Percentiles rank a stretch among this genome's conserved stretches.
Conservation (phyloP, 768 basidiomycete genomes). For the Lyophyllum semitale region DNA sequence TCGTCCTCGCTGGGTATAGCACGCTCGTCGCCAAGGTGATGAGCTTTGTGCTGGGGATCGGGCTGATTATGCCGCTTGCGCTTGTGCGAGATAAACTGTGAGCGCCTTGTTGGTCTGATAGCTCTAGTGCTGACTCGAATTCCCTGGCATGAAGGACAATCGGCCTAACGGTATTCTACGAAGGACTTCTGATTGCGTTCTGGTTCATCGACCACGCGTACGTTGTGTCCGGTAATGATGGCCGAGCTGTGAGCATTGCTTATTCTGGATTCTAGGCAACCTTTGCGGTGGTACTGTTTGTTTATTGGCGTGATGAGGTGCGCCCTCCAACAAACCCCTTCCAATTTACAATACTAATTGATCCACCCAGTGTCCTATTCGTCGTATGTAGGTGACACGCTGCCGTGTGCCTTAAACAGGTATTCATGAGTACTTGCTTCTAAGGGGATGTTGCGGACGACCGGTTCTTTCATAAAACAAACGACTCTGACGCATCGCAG, state of each 20-base stretch:
- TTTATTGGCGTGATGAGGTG: conserved; percentile 88
- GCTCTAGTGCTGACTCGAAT: background rate
- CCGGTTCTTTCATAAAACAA: conserved; percentile 91
- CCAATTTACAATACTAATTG: background rate
- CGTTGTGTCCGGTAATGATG: conserved; percentile 24
- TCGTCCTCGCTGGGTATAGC: conserved; percentile 83
- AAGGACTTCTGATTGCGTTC: conserved; percentile 86
- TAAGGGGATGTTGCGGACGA: conserved; percentile 94
- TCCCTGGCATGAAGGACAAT: conserved; percentile 64
- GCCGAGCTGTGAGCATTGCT: background rate
- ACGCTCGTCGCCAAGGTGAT: conserved; percentile 90
- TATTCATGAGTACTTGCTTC: background rate
- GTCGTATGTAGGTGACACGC: conserved; percentile 68
- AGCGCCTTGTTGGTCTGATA: conserved; percentile 28
- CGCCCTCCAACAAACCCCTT: conserved; percentile 20
- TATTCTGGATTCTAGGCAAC: conserved; percentile 50
- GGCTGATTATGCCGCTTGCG: conserved; percentile 80
- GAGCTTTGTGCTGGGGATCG: conserved; percentile 88
- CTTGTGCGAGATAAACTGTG: conserved; percentile 91
- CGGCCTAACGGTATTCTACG: conserved; percentile 76
- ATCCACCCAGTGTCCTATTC: conserved; percentile 65
- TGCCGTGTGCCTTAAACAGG: background rate
- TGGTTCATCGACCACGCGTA: conserved; percentile 96
- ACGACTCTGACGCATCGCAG: conserved; percentile 92
- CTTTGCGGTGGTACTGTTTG: conserved; percentile 81